A percentile compares a stretch with the other conserved stretches of the same genome.
phyloP scores from a whole-genome alignment of 371 early-diverging fungal genomes.

The Mucor sp. region DNA sequence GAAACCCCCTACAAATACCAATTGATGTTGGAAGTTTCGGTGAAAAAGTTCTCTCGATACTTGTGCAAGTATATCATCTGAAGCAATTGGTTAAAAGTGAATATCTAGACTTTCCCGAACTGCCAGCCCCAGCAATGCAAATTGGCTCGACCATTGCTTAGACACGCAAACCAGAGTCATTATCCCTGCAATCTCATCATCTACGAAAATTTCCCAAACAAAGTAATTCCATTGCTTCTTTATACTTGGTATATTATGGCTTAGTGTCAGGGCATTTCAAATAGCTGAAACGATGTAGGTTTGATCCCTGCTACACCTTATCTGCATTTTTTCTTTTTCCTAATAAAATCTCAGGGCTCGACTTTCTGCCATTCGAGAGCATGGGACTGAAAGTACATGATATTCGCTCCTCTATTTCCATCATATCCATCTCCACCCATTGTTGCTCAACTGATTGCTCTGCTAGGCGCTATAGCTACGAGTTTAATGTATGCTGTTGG shows the following conservation, averaged over 20 bases:
- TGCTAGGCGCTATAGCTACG: neutral
- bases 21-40: conserved; percentile 21
- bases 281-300: conserved; percentile 18
- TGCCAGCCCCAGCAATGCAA: neutral
- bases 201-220: conserved; percentile 15
- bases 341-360: too few species aligned
- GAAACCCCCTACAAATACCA: conserved; percentile 17
- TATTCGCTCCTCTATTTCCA: too few species aligned
- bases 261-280: conserved; percentile 16
- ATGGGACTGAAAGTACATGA: too few species aligned
- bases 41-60: conserved; percentile 20
- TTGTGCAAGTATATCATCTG: conserved; percentile 13
- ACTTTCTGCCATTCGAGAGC: too few species aligned
- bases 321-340: too few species aligned
- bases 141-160: conserved; percentile 18
- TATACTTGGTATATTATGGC: conserved; percentile 20
- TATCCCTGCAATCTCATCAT: conserved; percentile 13
- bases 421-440: too few species aligned
- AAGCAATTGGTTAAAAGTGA: conserved; percentile 13
- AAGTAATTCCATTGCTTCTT: conserved; percentile 14
- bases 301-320: conserved; percentile 19
- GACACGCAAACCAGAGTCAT: conserved; percentile 6
- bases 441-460: neutral
- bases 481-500: neutral
- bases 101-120: neutral